Base-by-base conservation (phyloP, 306 rosid species). In the Sechiopsis laciniata region DNA sequence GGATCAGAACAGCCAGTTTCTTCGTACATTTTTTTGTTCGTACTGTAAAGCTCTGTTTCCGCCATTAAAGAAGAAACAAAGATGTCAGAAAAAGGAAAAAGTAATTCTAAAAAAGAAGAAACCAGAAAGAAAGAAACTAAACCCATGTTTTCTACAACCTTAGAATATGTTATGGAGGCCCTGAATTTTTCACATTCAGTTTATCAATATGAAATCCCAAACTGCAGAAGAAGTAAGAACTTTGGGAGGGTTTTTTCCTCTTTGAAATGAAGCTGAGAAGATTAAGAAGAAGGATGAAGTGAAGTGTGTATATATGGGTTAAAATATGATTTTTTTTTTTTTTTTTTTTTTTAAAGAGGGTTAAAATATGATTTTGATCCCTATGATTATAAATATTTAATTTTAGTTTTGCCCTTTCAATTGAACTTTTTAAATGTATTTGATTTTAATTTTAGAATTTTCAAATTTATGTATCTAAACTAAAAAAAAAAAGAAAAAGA, bases 1-100 rank as follows among this genome's bases (percentile, higher is more conserved):
- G 91, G 83, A 76, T 93, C 96, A 83, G 84, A 88, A 76, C 89
- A 82, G 77, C 83, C 78, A 60, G 78, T 52, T 22, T 42, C 81
- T 52, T 48, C 77, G 53, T 76, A 85, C 89, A 85, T 62, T 8
- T 42, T 62, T 45, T 0, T 78, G 45, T 85, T 81, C 37, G 70
- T 53, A 76, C 55, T 42, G 60, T 40, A 55, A 57, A 57, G 20
- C 20, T 73, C 15, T 35, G 48, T 9, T 67, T 16, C 71, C 7
- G 71, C 52, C 71, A 64, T 35, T 64, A n/a, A 35, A 13, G 3
- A 48, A 68, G 2, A 67, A 12, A 46, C 19, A 68, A 21, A 12
- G 14, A 46, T 68, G 56, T 68, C n/a, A 68, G 73, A 68, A 50
- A 21, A 68, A 11, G 4, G 22, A 2, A 37, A 4, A 63, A n/a